These are phyloP conservation scores for Paramecium bursaria DNA, from an alignment of 73 alveolate species.

Conservation along the genomic window DNA sequence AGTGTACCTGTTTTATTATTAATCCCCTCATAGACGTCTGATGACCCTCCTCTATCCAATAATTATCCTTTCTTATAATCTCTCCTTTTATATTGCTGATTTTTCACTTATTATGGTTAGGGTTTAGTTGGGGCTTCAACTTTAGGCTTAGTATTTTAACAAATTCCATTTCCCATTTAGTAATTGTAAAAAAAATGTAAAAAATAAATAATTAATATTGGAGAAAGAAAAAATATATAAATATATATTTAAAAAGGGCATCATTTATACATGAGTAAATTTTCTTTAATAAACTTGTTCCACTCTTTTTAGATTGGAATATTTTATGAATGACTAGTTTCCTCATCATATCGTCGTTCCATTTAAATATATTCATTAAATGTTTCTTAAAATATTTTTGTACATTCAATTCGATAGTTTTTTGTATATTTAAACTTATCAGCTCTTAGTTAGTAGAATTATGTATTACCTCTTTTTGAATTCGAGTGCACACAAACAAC, in stretches of 20 bases:
- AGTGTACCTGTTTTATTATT: slow-evolving; percentile 80
- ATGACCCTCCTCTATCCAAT: slow-evolving; percentile 75
- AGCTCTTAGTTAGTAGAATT: background rate
- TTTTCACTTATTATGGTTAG: too few species aligned
- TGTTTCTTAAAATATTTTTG: slow-evolving; percentile 41
- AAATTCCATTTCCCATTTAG: background rate
- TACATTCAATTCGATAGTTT: slow-evolving; percentile 40
- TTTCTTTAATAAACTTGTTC: slow-evolving; percentile 29
- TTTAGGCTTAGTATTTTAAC: background rate
- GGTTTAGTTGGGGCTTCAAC: background rate
- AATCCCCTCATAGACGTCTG: slow-evolving; percentile 80
- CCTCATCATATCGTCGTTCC: slow-evolving; percentile 50
- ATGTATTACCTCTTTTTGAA: slow-evolving; percentile 42
- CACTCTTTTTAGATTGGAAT: slow-evolving; percentile 28
- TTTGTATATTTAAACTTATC: slow-evolving; percentile 26
- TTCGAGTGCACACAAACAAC: slow-evolving; percentile 67
- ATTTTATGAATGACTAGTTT: slow-evolving; percentile 21
- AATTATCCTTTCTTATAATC: slow-evolving; percentile 66
- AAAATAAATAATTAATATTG: too few species aligned
- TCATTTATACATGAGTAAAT: slow-evolving; percentile 24
- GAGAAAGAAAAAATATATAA: too few species aligned
- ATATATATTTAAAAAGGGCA: background rate
- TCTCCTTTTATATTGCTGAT: background rate
- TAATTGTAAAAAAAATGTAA: too few species aligned
- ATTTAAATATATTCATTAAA: slow-evolving; percentile 3